phyloP scores from a whole-genome alignment of 2,329 filamentous ascomycete genomes.

The Aspergillus bombycis region DNA sequence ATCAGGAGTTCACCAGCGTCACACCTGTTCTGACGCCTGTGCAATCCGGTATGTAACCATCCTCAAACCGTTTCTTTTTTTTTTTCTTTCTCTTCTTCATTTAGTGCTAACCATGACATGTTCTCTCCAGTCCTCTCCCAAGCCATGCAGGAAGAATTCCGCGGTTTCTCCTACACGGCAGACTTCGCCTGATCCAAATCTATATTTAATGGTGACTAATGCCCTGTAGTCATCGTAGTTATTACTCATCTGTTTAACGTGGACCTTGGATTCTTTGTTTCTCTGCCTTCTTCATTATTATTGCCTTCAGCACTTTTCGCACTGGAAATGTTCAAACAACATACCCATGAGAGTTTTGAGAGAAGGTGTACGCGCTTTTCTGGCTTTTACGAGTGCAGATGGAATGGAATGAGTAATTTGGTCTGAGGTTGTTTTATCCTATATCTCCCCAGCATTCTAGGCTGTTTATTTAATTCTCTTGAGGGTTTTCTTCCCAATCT shows the following conservation, averaged over 20 bases:
- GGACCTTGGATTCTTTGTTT: constrained; percentile 22
- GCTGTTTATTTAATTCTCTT: constrained; percentile 15
- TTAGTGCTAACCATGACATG: constrained; percentile 22
- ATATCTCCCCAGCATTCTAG: constrained; percentile 16
- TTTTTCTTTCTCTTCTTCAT: neutral
- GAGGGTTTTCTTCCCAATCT: constrained; percentile 13
- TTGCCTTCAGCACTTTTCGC: constrained; percentile 25
- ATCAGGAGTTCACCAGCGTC: constrained; percentile 97
- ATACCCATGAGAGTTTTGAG: constrained; percentile 35
- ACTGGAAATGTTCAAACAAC: constrained; percentile 27
- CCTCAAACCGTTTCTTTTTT: no score
- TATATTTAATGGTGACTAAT: constrained; percentile 17
- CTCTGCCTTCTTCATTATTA: constrained; percentile 24
- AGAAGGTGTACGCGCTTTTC: constrained; percentile 20
- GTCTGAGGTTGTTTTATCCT: constrained; percentile 16
- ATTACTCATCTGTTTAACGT: constrained; percentile 16
- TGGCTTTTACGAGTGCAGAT: constrained; percentile 21
- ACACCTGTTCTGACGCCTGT: constrained; percentile 96
- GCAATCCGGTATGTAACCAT: constrained; percentile 75
- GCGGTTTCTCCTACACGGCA: constrained; percentile 95
- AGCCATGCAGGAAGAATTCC: constrained; percentile 99
- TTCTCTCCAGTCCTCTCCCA: constrained; percentile 77
- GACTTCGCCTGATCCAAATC: constrained; percentile 70
- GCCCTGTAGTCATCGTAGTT: constrained; percentile 9
- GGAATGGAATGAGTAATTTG: constrained; percentile 25